phyloP scores from a whole-genome alignment of 495 filamentous ascomycete species.

The Sordaria brevicollis region DNA sequence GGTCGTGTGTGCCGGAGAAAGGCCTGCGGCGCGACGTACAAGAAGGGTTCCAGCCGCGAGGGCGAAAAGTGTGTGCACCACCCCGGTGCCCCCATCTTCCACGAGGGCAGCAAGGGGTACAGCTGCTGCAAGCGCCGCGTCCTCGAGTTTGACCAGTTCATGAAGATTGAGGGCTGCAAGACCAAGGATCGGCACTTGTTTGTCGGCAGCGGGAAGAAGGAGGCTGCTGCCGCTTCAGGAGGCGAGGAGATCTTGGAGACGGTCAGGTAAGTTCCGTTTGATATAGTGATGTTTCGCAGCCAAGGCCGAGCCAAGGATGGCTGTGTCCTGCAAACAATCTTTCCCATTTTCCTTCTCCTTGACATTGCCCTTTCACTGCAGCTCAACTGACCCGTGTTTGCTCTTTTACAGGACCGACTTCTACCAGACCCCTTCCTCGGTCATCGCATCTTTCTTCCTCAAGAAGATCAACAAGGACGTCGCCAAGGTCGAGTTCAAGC shows the following conservation, averaged over 20 bases:
- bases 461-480: constrained; percentile 89
- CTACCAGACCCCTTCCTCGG: constrained; percentile 79
- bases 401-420: constrained; percentile 61
- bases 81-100: constrained; percentile 81
- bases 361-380: constrained; percentile 1
- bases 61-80: constrained; percentile 78
- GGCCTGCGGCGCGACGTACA: constrained; percentile 59
- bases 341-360: constrained; percentile 1
- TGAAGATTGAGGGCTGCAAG: constrained; percentile 86
- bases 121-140: constrained; percentile 92
- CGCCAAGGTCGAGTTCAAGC: constrained; percentile 57
- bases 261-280: constrained; percentile 47
- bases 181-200: constrained; percentile 77
- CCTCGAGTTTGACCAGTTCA: constrained; percentile 94
- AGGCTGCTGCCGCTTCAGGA: constrained; percentile 32
- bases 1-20: constrained; percentile 68
- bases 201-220: constrained; percentile 65
- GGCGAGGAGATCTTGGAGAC: constrained; percentile 52
- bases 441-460: constrained; percentile 86
- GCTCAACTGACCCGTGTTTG: constrained; percentile 6
- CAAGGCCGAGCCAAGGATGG: constrained; percentile 21
- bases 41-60: constrained; percentile 46
- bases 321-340: constrained; percentile 18
- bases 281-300: constrained; percentile 8
- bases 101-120: constrained; percentile 96